These are phyloP conservation scores for Pseudoturritis turrita DNA, from an alignment of 345 rosid genomes.

Conservation along the genomic window DNA sequence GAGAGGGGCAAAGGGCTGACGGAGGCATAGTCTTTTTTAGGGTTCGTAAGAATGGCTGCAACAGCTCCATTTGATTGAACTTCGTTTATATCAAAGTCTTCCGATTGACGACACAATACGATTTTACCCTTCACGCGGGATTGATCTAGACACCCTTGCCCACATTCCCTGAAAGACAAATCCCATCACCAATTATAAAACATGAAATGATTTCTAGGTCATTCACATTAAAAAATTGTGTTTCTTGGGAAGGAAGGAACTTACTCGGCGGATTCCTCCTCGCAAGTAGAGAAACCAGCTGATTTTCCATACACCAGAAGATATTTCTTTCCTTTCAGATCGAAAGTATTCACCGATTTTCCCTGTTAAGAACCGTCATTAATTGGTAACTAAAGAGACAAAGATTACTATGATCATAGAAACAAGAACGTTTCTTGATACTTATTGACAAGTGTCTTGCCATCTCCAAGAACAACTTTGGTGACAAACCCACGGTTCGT, in stretches of 20 bases:
- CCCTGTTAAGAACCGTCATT: conserved; percentile 27
- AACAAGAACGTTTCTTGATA: conserved; percentile 3
- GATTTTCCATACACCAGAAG: conserved; percentile 25
- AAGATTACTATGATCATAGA: neutral
- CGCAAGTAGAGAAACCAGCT: neutral
- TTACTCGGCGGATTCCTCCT: neutral
- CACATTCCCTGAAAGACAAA: conserved; percentile 20
- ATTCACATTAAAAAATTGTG: neutral
- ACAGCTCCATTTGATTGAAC: conserved; percentile 19
- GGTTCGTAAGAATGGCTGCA: conserved; percentile 9
- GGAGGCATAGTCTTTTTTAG: neutral
- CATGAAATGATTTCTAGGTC: neutral
- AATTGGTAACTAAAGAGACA: neutral
- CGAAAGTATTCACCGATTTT: conserved; percentile 27
- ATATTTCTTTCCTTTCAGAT: conserved; percentile 10
- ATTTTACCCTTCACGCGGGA: conserved; percentile 32
- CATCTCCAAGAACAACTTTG: conserved; percentile 37
- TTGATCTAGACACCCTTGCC: neutral
- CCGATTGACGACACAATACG: neutral
- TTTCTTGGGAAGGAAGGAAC: neutral
- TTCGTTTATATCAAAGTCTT: fast-evolving
- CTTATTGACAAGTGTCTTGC: conserved; percentile 35
- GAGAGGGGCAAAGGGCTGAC: conserved; percentile 8
- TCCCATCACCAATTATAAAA: neutral
- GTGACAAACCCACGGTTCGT: conserved; percentile 30